These are phyloP conservation scores for Beauveria scarabaeidicola DNA, from an alignment of 2,329 filamentous ascomycete genomes.

Conservation along the genomic window DNA sequence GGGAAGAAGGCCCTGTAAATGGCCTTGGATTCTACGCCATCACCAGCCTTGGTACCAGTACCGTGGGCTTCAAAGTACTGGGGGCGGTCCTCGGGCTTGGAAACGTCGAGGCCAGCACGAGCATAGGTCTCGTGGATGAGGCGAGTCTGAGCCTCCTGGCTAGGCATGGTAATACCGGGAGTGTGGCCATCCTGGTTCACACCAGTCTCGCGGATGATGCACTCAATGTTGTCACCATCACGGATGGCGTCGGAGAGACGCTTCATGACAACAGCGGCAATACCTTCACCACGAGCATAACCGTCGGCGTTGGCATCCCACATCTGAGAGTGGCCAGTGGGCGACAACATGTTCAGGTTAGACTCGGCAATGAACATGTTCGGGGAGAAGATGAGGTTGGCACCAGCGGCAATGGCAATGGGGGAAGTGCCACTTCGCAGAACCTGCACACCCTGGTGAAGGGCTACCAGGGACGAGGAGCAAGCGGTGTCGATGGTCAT, in stretches of 20 bases:
- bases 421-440: conserved; percentile 21
- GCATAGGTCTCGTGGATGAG: conserved; percentile 31
- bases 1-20: conserved; percentile 34
- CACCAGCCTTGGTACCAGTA: conserved; percentile 27
- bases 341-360: conserved; percentile 37
- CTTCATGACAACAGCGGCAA: conserved; percentile 40
- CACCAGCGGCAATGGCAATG: conserved; percentile 34
- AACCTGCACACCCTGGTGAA: conserved; percentile 24
- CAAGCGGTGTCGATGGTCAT: conserved; percentile 29
- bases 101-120: conserved; percentile 27
- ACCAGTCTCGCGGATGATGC: conserved; percentile 38
- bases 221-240: conserved; percentile 44
- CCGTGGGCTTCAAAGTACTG: conserved; percentile 37
- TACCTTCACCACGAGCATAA: conserved; percentile 45
- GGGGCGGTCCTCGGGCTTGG: conserved; percentile 20
- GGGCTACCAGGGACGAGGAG: conserved; percentile 23
- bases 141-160: conserved; percentile 29
- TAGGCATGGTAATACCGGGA: conserved; percentile 49
- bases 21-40: conserved; percentile 41
- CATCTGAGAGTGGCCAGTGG: conserved; percentile 26
- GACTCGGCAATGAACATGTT: conserved; percentile 20
- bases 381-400: conserved; percentile 17
- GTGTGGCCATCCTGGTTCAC: conserved; percentile 46
- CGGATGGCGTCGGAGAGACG: conserved; percentile 32
- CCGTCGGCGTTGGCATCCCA: conserved; percentile 39